Percentiles rank a stretch among this genome's conserved stretches.
phyloP scores from a whole-genome alignment of 202 grass and related monocot species.

The Schoenoplectus tabernaemontani region DNA sequence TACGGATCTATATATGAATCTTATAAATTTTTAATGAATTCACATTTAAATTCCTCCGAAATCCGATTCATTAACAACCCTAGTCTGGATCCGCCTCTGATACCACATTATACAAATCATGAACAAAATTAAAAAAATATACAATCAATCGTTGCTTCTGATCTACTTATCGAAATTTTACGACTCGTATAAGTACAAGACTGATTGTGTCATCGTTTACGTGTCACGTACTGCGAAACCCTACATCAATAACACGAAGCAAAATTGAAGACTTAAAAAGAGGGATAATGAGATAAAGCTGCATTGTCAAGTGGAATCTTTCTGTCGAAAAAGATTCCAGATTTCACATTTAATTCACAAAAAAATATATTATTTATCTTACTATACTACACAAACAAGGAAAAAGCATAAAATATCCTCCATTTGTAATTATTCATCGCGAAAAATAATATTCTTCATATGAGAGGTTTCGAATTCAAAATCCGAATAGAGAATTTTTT shows the following conservation, averaged over 20 bases:
- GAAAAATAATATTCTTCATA: no score
- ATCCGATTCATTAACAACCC: no score
- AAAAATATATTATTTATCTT: background rate
- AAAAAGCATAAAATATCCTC: background rate
- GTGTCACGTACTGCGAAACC: background rate
- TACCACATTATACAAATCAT: no score
- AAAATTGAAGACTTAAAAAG: background rate
- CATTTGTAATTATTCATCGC: no score
- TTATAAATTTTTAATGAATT: no score
- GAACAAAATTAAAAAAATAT: no score
- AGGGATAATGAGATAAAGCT: no score
- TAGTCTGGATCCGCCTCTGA: no score
- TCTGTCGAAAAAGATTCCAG: background rate
- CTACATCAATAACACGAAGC: background rate
- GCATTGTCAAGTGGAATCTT: background rate
- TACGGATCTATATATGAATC: no score
- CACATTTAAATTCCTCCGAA: no score
- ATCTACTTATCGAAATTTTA: background rate
- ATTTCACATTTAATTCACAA: background rate
- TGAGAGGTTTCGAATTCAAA: no score
- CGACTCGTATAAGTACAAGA: background rate
- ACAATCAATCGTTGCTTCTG: background rate
- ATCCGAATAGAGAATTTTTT: no score
- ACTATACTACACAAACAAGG: background rate
- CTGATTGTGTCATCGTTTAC: conserved; percentile 6